Percentiles rank a stretch among this genome's conserved stretches.
Conservation (phyloP, 2,329 filamentous ascomycete species). For the Ilyonectria sp. region DNA sequence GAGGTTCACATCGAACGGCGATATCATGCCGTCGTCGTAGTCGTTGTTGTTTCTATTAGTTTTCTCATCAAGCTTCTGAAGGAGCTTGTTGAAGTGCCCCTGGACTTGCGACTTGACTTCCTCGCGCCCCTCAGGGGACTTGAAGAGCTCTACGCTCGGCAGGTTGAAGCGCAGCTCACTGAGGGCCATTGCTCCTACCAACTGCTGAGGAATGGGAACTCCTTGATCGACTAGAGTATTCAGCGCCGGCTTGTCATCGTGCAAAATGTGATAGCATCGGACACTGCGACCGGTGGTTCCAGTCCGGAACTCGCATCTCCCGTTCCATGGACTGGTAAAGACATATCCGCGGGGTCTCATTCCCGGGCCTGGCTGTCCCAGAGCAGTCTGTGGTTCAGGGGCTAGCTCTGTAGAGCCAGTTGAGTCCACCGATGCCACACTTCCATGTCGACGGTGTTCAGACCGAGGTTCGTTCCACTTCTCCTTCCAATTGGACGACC, state of each 20-base stretch:
- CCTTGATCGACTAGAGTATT: slow-evolving; percentile 62
- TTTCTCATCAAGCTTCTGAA: slow-evolving; percentile 52
- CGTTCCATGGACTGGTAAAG: slow-evolving; percentile 90
- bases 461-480: slow-evolving; percentile 57
- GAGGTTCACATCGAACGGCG: slow-evolving; percentile 78
- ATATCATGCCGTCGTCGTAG: slow-evolving; percentile 55
- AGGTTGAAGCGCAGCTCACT: slow-evolving; percentile 95
- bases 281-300: slow-evolving; percentile 82
- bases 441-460: slow-evolving; percentile 49
- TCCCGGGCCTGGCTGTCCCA: slow-evolving; percentile 59
- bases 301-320: slow-evolving; percentile 87
- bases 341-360: slow-evolving; percentile 77
- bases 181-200: slow-evolving; percentile 57
- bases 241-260: slow-evolving; percentile 56
- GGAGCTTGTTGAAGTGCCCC: slow-evolving; percentile 60
- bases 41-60: slow-evolving; percentile 56
- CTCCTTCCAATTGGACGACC: slow-evolving; percentile 62
- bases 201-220: slow-evolving; percentile 48
- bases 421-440: slow-evolving; percentile 52
- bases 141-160: slow-evolving; percentile 70
- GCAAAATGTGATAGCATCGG: slow-evolving; percentile 81
- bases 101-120: slow-evolving; percentile 55
- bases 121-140: slow-evolving; percentile 52
- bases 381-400: slow-evolving; percentile 51
- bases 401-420: slow-evolving; percentile 51